These are phyloP conservation scores for Cutaneotrichosporon arboriforme DNA, from an alignment of 1,284 basidiomycete species.

Conservation along the genomic window DNA sequence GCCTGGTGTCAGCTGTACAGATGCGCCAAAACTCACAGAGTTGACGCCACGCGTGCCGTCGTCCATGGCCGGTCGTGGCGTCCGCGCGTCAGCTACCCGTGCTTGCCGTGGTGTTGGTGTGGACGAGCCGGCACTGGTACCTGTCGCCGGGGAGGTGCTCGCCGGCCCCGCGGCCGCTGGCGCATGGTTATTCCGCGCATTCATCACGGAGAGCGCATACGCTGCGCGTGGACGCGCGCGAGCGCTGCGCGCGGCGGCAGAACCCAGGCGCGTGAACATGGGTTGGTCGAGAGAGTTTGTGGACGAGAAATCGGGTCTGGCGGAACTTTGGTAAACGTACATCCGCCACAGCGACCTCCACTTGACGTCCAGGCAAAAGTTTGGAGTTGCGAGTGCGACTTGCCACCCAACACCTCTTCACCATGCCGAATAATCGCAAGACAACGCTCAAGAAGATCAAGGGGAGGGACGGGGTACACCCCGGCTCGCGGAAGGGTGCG, in stretches of 20 bases:
- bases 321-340: background rate
- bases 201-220: too few relatives aligned
- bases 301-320: background rate
- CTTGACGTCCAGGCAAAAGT: background rate
- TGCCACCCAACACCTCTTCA: slow-evolving; percentile 7
- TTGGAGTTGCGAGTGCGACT: slow-evolving; percentile 6
- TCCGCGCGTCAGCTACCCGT: too few relatives aligned
- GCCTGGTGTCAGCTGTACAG: background rate
- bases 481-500: slow-evolving; percentile 46
- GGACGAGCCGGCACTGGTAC: too few relatives aligned
- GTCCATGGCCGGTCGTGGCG: too few relatives aligned
- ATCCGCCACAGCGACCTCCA: background rate
- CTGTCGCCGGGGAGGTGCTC: too few relatives aligned
- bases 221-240: background rate
- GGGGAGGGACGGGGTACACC: slow-evolving; percentile 45
- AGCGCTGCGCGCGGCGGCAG: background rate
- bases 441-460: slow-evolving; percentile 48
- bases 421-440: slow-evolving; percentile 44
- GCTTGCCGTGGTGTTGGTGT: too few relatives aligned
- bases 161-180: too few relatives aligned
- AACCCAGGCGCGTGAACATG: slow-evolving; percentile 3
- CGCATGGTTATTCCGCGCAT: too few relatives aligned
- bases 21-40: background rate
- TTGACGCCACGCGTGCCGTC: background rate
- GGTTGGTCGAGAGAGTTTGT: background rate